Base-by-base conservation (phyloP, 176 grass and related monocot genomes). In the Pontederia crassipes region DNA sequence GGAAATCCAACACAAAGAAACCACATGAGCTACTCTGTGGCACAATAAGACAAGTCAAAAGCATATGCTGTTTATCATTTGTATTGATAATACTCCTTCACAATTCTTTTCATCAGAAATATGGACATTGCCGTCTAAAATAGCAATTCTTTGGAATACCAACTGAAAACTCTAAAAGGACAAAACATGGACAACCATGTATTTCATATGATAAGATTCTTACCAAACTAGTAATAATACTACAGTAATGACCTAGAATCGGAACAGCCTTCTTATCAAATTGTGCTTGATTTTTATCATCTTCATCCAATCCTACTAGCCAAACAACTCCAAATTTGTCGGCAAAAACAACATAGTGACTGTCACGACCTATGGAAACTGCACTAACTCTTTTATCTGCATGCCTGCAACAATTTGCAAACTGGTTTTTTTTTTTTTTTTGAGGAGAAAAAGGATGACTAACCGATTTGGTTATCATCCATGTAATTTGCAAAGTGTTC, bases 211-310 rank as follows among this genome's bases (percentile, higher is more conserved):
- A 10, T 26, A 17, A 11, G 53, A 69, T 35, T 8, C 77, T 45
- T 77, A 98, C 93, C 93, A 98, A 87, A 68, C 74, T 79, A 72
- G 93, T 89, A 62, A 98, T 86, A 75, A 92, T 98, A 79, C 87
- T 98, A 69, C 93, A 98, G 29, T 92, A 98, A 71, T 92, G 93
- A 66, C 93, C 87, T 26, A 92, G 63, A 83, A 98, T 77, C 13
- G 76, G 70, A 46, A 89, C 71, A 57, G 87, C 75, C 69, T 85
- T 83, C 6, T 65, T 73, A 77, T 85, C 64, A 75, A 75, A 46
- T 61, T 62, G 52, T 65, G 61, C 61, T 17, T 74, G 65, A 20
- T 59, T 51, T 77, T 17, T 69, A 59, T 27, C 71, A 67, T 79
- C 68, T 67, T 66, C 76, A 27, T 26, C 55, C 55, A 86, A 52